phyloP scores from a whole-genome alignment of 2,329 filamentous ascomycete genomes.

The Hypoxylon rubiginosum region DNA sequence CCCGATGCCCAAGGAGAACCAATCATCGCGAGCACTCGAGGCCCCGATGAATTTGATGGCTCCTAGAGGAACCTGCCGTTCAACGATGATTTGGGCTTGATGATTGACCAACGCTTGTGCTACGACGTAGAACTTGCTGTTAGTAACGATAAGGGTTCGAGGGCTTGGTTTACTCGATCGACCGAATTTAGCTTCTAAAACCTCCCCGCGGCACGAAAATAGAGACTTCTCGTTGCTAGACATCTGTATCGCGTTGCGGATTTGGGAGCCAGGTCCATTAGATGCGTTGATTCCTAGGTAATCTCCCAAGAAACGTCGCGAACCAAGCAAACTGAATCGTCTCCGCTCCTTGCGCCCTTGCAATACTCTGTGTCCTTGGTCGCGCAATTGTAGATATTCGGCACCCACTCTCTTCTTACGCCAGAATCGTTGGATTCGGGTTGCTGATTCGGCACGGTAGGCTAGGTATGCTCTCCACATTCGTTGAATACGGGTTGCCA shows the following conservation, averaged over 20 bases:
- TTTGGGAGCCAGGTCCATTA: conserved; percentile 82
- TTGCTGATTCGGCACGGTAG: conserved; percentile 92
- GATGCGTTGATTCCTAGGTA: conserved; percentile 90
- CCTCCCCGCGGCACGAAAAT: conserved; percentile 92
- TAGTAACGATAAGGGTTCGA: conserved; percentile 86
- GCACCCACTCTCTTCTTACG: conserved; percentile 91
- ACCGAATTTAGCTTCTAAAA: conserved; percentile 94
- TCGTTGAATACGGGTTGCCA: conserved; percentile 96
- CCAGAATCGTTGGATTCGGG: conserved; percentile 95
- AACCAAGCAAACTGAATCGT: conserved; percentile 91
- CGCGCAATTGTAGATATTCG: conserved; percentile 88
- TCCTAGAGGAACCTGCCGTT: conserved; percentile 85
- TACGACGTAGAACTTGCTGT: conserved; percentile 88
- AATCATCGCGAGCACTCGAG: conserved; percentile 90
- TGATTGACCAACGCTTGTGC: conserved; percentile 86
- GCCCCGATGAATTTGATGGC: conserved; percentile 89
- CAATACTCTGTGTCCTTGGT: conserved; percentile 86
- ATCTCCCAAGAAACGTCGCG: conserved; percentile 91
- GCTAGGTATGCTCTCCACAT: conserved; percentile 97
- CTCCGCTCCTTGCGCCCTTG: conserved; percentile 90
- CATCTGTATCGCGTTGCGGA: conserved; percentile 81
- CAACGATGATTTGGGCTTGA: conserved; percentile 83
- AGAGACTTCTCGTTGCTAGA: conserved; percentile 79
- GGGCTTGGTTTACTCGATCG: conserved; percentile 94
- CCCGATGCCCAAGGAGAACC: conserved; percentile 94